Percentiles rank a stretch among this genome's conserved stretches.
Conservation (phyloP, 2,329 filamentous ascomycete genomes). For the Leptoxyphium fumago region DNA sequence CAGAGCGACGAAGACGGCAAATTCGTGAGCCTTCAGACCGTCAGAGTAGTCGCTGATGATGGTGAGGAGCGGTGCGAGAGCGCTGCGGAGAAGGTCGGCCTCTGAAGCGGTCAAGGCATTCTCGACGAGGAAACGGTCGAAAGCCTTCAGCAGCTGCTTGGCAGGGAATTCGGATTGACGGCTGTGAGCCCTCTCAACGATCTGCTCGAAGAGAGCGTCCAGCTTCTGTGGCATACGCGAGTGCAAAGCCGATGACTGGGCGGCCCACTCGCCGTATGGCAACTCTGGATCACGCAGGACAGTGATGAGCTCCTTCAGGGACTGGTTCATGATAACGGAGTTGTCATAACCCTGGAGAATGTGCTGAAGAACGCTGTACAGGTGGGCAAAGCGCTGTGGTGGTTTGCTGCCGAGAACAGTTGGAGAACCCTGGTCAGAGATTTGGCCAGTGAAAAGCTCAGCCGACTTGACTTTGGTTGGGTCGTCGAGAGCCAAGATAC, state of each 20-base stretch:
- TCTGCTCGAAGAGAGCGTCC: constrained; percentile 64
- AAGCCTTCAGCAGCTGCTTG: constrained; percentile 69
- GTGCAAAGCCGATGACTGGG: constrained; percentile 91
- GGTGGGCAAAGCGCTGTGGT: constrained; percentile 67
- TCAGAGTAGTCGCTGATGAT: constrained; percentile 72
- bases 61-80: constrained; percentile 59
- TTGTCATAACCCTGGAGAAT: constrained; percentile 94
- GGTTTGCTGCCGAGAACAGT: constrained; percentile 84
- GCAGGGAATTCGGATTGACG: constrained; percentile 81
- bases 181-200: constrained; percentile 68
- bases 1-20: constrained; percentile 64
- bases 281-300: constrained; percentile 81
- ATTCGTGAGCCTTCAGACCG: constrained; percentile 81
- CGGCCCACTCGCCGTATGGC: constrained; percentile 91
- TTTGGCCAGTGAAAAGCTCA: constrained; percentile 78
- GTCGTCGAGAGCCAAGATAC: constrained; percentile 88
- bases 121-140: constrained; percentile 80
- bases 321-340: constrained; percentile 83
- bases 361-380: constrained; percentile 66
- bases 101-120: constrained; percentile 55
- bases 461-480: constrained; percentile 94
- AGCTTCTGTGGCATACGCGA: constrained; percentile 93
- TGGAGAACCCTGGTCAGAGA: constrained; percentile 74
- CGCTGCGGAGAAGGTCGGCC: constrained; percentile 55
- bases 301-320: constrained; percentile 75